Evolutionary conservation across 208 protist species (phyloP).

Genomic region (Crithidia sp.): DNA sequence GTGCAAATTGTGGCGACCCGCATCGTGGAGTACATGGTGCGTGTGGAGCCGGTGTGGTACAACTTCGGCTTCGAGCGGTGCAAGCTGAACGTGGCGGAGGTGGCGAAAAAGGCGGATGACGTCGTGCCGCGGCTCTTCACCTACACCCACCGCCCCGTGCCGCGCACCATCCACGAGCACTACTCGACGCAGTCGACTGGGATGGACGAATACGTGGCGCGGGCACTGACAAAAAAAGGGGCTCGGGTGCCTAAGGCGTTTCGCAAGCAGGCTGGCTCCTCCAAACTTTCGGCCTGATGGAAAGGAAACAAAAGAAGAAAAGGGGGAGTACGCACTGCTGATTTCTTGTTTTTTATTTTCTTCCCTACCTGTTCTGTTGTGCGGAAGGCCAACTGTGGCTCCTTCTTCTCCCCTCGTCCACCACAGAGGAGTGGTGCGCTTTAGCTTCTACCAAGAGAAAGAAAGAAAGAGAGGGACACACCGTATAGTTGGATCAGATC

Average conservation of each 20-base stretch:
- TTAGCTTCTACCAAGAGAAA: too few species aligned
- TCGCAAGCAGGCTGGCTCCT: not conserved
- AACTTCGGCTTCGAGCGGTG: conserved; percentile 83
- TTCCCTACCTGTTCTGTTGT: too few species aligned
- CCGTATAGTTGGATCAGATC: too few species aligned
- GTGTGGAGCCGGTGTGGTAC: conserved; percentile 88
- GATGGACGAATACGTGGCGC: conserved; percentile 37
- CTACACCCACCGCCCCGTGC: conserved; percentile 77
- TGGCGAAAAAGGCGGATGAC: conserved; percentile 40
- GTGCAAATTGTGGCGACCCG: conserved; percentile 82
- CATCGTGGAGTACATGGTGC: conserved; percentile 91
- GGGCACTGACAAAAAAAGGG: conserved; percentile 22
- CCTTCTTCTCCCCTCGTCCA: too few species aligned
- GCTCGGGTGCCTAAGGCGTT: conserved; percentile 19
- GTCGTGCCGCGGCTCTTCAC: conserved; percentile 63
- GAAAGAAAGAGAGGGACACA: too few species aligned
- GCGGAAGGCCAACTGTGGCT: too few species aligned
- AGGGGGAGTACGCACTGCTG: not conserved
- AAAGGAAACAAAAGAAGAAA: conserved; percentile 2
- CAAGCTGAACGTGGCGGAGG: conserved; percentile 44
- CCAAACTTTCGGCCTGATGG: not conserved
- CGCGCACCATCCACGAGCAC: conserved; percentile 61
- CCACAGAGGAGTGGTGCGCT: too few species aligned
- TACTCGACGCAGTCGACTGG: conserved; percentile 38
- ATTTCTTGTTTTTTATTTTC: too few species aligned